A percentile compares a stretch with the other conserved stretches of the same genome.
These are phyloP conservation scores for Solanum hybrid DNA, from an alignment of 305 asterid species.

Conservation along the genomic window DNA sequence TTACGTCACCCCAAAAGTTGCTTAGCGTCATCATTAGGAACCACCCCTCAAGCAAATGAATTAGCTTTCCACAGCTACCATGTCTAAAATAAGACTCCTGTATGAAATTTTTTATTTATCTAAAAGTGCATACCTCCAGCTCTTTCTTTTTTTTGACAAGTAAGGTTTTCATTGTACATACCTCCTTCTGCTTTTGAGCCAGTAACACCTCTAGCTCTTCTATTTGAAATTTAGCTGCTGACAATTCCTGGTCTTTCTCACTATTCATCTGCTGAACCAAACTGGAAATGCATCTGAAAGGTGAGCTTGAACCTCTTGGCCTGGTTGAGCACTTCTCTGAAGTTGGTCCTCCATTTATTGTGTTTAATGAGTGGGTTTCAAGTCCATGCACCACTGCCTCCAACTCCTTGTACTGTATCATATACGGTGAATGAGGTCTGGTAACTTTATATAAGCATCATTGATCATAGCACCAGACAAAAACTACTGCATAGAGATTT, in stretches of 20 bases:
- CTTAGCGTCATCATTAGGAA: neutral
- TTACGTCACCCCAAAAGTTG: neutral
- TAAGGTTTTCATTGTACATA: conserved; percentile 6
- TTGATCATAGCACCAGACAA: neutral
- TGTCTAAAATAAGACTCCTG: neutral
- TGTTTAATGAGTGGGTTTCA: conserved; percentile 39
- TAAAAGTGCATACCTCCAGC: conserved; percentile 44
- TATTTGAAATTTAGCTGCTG: conserved; percentile 48
- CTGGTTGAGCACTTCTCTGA: conserved; percentile 49
- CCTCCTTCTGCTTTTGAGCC: conserved; percentile 73
- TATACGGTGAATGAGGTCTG: conserved; percentile 12
- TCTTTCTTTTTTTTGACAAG: conserved; percentile 4
- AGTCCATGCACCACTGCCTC: conserved; percentile 69
- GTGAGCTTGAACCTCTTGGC: conserved; percentile 82
- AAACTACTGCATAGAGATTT: neutral
- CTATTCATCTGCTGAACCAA: conserved; percentile 79
- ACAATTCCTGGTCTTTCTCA: conserved; percentile 79
- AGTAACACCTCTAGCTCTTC: conserved; percentile 69
- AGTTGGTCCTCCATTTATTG: conserved; percentile 29
- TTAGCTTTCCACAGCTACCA: neutral
- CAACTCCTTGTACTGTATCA: conserved; percentile 70
- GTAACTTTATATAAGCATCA: neutral
- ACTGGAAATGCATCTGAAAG: conserved; percentile 82
- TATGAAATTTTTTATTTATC: neutral
- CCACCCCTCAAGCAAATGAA: neutral